These are phyloP conservation scores for Xylaria grammica DNA, from an alignment of 495 filamentous ascomycete species.

Conservation along the genomic window DNA sequence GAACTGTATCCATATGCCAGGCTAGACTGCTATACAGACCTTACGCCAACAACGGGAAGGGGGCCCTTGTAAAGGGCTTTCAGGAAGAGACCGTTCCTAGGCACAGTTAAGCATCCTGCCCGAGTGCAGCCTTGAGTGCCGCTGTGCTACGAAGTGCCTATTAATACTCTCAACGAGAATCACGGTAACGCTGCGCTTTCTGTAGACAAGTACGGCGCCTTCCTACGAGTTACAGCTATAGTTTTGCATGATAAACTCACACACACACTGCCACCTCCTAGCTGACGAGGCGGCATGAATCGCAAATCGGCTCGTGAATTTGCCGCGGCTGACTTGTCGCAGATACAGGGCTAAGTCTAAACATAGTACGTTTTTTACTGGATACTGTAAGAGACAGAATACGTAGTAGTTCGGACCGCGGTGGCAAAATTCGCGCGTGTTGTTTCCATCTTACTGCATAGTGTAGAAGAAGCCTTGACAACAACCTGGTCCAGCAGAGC, in stretches of 20 bases:
- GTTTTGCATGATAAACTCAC: conserved; percentile 1
- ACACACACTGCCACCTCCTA: conserved; percentile 18
- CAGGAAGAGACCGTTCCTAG: too few relatives aligned
- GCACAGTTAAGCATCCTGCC: too few relatives aligned
- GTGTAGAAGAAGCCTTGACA: neutral
- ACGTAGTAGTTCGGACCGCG: neutral
- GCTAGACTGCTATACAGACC: too few relatives aligned
- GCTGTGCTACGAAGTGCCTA: too few relatives aligned
- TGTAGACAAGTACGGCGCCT: too few relatives aligned
- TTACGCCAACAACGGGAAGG: too few relatives aligned
- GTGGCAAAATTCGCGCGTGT: conserved; percentile 14
- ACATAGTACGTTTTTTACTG: neutral
- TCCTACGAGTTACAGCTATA: neutral
- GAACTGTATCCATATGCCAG: too few relatives aligned
- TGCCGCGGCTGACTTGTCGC: conserved; percentile 15
- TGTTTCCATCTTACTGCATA: conserved; percentile 14
- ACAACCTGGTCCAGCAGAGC: neutral
- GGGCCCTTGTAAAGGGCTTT: too few relatives aligned
- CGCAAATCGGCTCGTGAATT: neutral
- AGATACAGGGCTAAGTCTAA: neutral
- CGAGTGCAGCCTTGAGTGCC: too few relatives aligned
- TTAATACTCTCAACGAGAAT: too few relatives aligned
- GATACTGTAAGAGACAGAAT: conserved; percentile 3
- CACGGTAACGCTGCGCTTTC: too few relatives aligned
- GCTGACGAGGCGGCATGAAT: conserved; percentile 17